Evolutionary conservation across 2,329 filamentous ascomycete genomes (phyloP).

Genomic region (Aspergillus spinulosporus): DNA sequence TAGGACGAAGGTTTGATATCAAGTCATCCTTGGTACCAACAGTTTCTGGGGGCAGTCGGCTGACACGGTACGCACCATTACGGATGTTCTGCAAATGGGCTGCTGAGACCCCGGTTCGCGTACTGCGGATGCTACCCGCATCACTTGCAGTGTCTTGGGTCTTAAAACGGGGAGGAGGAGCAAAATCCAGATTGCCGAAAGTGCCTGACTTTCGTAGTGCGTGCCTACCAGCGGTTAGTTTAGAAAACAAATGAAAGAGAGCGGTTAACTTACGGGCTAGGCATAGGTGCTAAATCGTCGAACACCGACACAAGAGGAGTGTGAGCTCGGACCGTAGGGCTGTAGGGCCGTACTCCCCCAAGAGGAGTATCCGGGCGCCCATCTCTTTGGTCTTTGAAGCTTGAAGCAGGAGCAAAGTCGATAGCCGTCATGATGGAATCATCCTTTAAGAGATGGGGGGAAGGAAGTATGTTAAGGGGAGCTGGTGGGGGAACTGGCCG

Average conservation of each 20-base stretch:
- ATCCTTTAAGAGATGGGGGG: slow-evolving; percentile 79
- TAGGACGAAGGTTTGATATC: slow-evolving; percentile 57
- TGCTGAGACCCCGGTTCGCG: slow-evolving; percentile 74
- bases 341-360: slow-evolving; percentile 66
- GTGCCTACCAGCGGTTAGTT: slow-evolving; percentile 34
- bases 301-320: slow-evolving; percentile 81
- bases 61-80: slow-evolving; percentile 80
- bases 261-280: slow-evolving; percentile 62
- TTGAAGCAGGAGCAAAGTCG: slow-evolving; percentile 82
- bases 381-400: slow-evolving; percentile 64
- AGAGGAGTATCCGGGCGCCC: slow-evolving; percentile 65
- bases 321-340: slow-evolving; percentile 68
- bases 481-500: slow-evolving; percentile 70
- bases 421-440: slow-evolving; percentile 71
- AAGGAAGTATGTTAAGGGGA: slow-evolving; percentile 74
- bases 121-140: slow-evolving; percentile 60
- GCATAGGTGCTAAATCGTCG: slow-evolving; percentile 80
- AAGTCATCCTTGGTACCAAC: slow-evolving; percentile 76
- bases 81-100: slow-evolving; percentile 71
- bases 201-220: slow-evolving; percentile 51
- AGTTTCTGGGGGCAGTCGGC: slow-evolving; percentile 75
- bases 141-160: slow-evolving; percentile 46
- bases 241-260: too few relatives aligned
- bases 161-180: slow-evolving; percentile 50
- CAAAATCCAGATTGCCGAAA: slow-evolving; percentile 52